Base-by-base conservation (phyloP, 257 asterid genomes). In the Solanum peruvianum region DNA sequence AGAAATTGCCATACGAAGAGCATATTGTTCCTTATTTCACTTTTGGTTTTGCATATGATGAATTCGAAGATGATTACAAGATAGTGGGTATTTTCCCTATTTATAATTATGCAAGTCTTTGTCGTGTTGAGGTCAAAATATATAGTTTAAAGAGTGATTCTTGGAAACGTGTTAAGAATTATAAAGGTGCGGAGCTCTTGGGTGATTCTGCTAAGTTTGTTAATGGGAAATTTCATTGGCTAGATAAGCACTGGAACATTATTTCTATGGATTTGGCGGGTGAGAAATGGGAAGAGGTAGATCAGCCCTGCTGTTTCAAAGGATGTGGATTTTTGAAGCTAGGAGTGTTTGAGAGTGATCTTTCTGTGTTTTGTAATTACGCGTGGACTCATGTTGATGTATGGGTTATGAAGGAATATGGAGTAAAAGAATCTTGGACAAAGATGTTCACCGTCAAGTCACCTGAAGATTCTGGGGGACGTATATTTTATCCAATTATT, bases 11-110 rank as follows among this genome's bases (percentile, higher is more conserved):
- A 4, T 83, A 71, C 78, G 88, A 85, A 27, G 89, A 69, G 15
- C 27, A 66, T 69, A 66, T 23, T 9, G 21, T 5, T 14, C 86
- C 70, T 62, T 3, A 62, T 62, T 62, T 62, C 70, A 62, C 29
- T 23, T 62, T 82, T 77, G 96, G 96, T 12, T 77, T 94, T 23
- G 93, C 95, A 66, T 62, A 62, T 62, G 70, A 62, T 62, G 70
- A 62, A 25, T 62, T 62, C 70, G 31, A 4, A 62, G 31, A 62
- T n/a, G 70, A 62, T 62, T 62, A 62, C 70, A 62, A 62, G 70
- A 25, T 62, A 62, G 70, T 62, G 60, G 86, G 83, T 78, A 56
- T 82, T 41, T 45, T 52, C 39, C 52, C 86, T 60, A 16, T 86
- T 20, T 9, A 6, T 14, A 6, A 1, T 13, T 10, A 5, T 67